Evolutionary conservation across 2,329 filamentous ascomycete genomes (phyloP).

Genomic region (Raffaelea ambrosiae): DNA sequence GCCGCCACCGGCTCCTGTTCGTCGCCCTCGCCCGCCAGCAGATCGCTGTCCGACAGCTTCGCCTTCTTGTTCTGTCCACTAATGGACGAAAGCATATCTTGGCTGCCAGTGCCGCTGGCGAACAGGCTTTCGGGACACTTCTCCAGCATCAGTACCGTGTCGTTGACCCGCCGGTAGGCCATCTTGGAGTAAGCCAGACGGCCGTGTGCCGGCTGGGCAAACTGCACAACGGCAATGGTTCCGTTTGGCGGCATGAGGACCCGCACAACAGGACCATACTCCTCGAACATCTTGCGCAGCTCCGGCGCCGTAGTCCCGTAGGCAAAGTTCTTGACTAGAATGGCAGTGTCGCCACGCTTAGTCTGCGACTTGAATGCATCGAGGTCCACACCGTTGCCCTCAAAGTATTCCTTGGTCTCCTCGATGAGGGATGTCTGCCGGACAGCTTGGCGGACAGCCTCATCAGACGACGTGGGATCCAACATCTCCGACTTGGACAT

Average conservation of each 20-base stretch:
- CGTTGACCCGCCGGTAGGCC: slow-evolving; percentile 84
- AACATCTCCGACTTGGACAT: slow-evolving; percentile 86
- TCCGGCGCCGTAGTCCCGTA: slow-evolving; percentile 75
- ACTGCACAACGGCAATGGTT: slow-evolving; percentile 91
- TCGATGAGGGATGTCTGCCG: slow-evolving; percentile 88
- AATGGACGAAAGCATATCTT: too few relatives aligned
- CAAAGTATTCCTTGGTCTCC: slow-evolving; percentile 90
- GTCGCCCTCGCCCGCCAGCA: slow-evolving; percentile 1
- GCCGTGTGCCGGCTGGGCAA: slow-evolving; percentile 67
- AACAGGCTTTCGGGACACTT: slow-evolving; percentile 86
- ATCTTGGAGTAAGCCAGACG: slow-evolving; percentile 85
- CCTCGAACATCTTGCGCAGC: slow-evolving; percentile 71
- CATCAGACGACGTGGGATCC: slow-evolving; percentile 91
- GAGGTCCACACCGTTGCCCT: slow-evolving; percentile 78
- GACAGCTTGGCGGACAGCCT: slow-evolving; percentile 91
- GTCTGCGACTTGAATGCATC: slow-evolving; percentile 74
- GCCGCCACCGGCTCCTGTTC: neutral
- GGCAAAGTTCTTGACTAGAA: slow-evolving; percentile 92
- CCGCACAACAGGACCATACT: slow-evolving; percentile 71
- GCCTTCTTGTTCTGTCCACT: neutral
- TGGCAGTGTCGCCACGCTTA: slow-evolving; percentile 75
- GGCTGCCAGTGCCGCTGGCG: slow-evolving; percentile 14
- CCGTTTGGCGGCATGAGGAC: slow-evolving; percentile 89
- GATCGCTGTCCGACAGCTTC: slow-evolving; percentile 10
- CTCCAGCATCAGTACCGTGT: slow-evolving; percentile 85